These are phyloP conservation scores for Mitragyna speciosa DNA, from an alignment of 257 asterid species.

Conservation along the genomic window DNA sequence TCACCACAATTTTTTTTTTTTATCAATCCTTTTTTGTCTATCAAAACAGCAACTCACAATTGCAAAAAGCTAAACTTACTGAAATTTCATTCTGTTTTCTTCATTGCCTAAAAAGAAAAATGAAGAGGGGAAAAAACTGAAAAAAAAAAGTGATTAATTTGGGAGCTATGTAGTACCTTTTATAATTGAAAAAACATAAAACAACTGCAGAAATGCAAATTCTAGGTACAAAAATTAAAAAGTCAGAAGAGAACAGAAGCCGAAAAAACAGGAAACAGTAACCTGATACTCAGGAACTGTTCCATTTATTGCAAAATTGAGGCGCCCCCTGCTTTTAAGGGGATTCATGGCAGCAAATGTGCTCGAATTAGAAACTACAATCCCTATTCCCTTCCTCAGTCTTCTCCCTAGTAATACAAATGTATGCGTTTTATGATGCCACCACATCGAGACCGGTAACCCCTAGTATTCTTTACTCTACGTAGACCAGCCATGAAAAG, in stretches of 20 bases:
- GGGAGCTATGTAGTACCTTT: too few species aligned
- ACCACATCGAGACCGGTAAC: conserved; percentile 24
- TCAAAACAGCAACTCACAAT: too few species aligned
- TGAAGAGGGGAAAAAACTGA: neutral
- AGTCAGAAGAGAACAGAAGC: neutral
- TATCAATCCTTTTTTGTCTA: too few species aligned
- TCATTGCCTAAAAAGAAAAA: neutral
- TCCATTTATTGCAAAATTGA: conserved; percentile 14
- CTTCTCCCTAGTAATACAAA: neutral
- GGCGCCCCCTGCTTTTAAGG: conserved; percentile 21
- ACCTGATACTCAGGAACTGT: conserved; percentile 22
- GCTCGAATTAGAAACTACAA: neutral
- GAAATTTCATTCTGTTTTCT: too few species aligned
- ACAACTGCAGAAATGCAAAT: neutral
- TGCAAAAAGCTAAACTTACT: too few species aligned
- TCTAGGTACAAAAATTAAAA: neutral
- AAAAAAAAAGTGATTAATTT: neutral
- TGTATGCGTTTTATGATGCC: conserved; percentile 13
- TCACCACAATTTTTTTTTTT: too few species aligned
- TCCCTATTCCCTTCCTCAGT: neutral
- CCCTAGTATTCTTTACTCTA: conserved; percentile 1
- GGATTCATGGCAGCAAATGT: neutral
- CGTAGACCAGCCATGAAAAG: neutral
- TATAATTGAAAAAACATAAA: neutral
- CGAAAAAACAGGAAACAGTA: conserved; percentile 39